These are phyloP conservation scores for Rusavskia elegans DNA, from an alignment of 495 filamentous ascomycete genomes.

Conservation along the genomic window DNA sequence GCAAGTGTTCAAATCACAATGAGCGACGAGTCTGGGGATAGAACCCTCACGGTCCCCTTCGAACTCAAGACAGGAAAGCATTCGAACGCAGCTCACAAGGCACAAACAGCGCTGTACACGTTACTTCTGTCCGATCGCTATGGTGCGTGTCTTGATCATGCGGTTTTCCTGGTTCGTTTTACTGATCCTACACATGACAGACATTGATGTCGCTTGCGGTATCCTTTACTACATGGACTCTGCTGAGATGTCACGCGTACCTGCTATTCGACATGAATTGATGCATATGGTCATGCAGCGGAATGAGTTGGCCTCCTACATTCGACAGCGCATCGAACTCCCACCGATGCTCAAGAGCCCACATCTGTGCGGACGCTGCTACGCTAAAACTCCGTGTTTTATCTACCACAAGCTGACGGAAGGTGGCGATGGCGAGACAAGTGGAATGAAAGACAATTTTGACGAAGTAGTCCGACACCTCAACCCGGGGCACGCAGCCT, in stretches of 20 bases:
- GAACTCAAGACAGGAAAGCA: constrained; percentile 88
- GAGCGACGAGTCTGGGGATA: constrained; percentile 42
- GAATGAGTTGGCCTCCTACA: constrained; percentile 73
- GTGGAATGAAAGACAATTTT: constrained; percentile 58
- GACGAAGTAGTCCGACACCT: constrained; percentile 60
- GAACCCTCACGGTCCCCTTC: constrained; percentile 71
- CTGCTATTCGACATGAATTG: constrained; percentile 68
- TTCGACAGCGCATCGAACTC: constrained; percentile 63
- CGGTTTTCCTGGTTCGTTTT: no score
- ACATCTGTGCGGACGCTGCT: constrained; percentile 66
- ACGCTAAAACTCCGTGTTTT: constrained; percentile 76
- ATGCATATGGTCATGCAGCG: constrained; percentile 91
- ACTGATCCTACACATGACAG: constrained; percentile 23
- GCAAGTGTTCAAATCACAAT: constrained; percentile 90
- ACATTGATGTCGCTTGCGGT: constrained; percentile 75
- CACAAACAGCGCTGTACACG: constrained; percentile 90
- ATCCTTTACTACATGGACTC: constrained; percentile 90
- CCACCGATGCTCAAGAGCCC: constrained; percentile 73
- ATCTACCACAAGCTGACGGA: constrained; percentile 89
- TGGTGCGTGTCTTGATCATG: constrained; percentile 21
- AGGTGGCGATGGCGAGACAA: constrained; percentile 65
- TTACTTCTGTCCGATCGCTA: constrained; percentile 87
- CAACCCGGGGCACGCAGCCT: constrained; percentile 52
- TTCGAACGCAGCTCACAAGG: constrained; percentile 59
- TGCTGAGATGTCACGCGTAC: constrained; percentile 69